Conservation (phyloP, 2,329 filamentous ascomycete species). For the Thermoascus crustaceus region DNA sequence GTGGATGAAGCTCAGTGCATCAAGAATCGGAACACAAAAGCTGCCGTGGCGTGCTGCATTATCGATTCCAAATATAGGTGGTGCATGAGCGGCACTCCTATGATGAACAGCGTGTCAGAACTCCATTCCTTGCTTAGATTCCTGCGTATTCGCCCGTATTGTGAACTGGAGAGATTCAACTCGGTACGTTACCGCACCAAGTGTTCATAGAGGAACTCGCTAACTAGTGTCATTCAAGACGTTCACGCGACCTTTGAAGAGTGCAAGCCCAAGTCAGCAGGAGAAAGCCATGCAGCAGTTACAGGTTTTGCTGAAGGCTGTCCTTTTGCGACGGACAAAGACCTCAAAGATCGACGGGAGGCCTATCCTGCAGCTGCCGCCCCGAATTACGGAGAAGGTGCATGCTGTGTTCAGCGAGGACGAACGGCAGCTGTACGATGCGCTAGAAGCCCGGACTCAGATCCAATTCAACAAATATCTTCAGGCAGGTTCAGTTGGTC, state of each 20-base stretch:
- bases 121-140: conserved; percentile 72
- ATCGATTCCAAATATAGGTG: conserved; percentile 58
- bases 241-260: conserved; percentile 48
- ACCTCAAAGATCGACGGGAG: conserved; percentile 69
- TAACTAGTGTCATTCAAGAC: conserved; percentile 25
- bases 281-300: conserved; percentile 58
- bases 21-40: conserved; percentile 62
- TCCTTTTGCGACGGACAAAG: conserved; percentile 78
- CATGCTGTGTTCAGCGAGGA: conserved; percentile 60
- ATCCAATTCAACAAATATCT: conserved; percentile 71
- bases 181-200: conserved; percentile 32
- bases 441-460: conserved; percentile 58
- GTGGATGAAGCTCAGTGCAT: conserved; percentile 75
- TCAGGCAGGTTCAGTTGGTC: conserved; percentile 57
- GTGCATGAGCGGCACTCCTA: conserved; percentile 73
- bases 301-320: conserved; percentile 67
- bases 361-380: conserved; percentile 62
- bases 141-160: conserved; percentile 67
- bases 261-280: conserved; percentile 21
- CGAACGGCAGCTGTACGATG: conserved; percentile 56
- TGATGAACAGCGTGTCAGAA: conserved; percentile 80
- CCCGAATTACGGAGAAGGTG: conserved; percentile 53
- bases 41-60: conserved; percentile 51
- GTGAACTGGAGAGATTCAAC: conserved; percentile 55
- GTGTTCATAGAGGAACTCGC: too few relatives aligned